Percentiles rank a stretch among this genome's conserved stretches.
Evolutionary conservation across 176 grass and related monocot genomes (phyloP).

Genomic region (Thinopyrum elongatum): DNA sequence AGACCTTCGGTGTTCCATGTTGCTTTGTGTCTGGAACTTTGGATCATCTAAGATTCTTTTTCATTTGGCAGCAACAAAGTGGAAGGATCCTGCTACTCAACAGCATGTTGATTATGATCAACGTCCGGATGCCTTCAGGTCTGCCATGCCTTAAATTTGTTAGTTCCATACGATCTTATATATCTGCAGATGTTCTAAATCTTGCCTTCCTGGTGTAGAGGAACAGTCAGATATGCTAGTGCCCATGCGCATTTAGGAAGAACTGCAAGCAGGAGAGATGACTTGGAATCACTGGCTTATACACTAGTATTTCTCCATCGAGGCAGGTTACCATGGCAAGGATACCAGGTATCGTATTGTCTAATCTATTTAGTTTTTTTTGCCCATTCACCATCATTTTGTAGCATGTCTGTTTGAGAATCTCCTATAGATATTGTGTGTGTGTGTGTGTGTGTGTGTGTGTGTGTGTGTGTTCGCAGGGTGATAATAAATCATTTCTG

Average conservation of each 20-base stretch:
- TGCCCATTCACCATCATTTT: background rate
- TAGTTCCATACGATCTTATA: constrained; percentile 11
- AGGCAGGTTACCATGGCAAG: constrained; percentile 88
- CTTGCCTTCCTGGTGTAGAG: constrained; percentile 43
- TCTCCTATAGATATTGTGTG: background rate
- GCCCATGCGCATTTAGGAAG: constrained; percentile 91
- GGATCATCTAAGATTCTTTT: background rate
- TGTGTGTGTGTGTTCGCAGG: constrained; percentile 29
- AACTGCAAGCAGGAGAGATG: constrained; percentile 88
- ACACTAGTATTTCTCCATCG: constrained; percentile 89
- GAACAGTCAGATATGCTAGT: constrained; percentile 89
- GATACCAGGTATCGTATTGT: constrained; percentile 66
- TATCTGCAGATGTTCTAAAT: constrained; percentile 15
- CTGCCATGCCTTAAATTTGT: background rate
- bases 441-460: background rate
- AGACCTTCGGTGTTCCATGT: constrained; percentile 5
- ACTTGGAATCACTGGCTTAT: constrained; percentile 86
- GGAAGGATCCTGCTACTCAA: constrained; percentile 63
- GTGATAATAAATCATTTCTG: constrained; percentile 91
- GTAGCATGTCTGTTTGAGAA: constrained; percentile 1
- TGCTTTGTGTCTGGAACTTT: constrained; percentile 14
- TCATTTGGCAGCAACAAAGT: constrained; percentile 67
- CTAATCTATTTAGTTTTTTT: background rate
- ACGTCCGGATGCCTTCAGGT: constrained; percentile 89
- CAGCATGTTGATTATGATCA: constrained; percentile 81